phyloP scores from a whole-genome alignment of 1,284 basidiomycete species.

The Lentinus polychrous region DNA sequence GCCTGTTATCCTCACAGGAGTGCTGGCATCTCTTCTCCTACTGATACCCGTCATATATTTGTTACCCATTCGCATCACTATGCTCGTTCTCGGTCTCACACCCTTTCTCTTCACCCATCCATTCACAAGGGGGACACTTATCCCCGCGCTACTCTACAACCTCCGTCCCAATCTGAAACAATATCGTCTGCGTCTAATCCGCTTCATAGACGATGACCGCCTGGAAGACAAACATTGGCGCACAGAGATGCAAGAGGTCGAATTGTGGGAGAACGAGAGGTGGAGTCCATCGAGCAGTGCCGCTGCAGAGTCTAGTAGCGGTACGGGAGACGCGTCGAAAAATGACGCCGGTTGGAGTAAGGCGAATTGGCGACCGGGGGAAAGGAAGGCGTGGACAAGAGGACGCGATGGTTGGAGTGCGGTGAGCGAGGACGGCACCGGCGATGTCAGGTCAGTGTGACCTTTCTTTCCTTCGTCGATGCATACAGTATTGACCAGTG shows the following conservation, averaged over 20 bases:
- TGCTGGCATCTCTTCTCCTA: constrained; percentile 37
- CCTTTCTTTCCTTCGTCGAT: constrained; percentile 1
- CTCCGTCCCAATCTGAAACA: constrained; percentile 15
- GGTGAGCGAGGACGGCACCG: constrained; percentile 33
- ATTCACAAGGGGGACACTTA: constrained; percentile 25
- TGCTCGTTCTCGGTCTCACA: constrained; percentile 46
- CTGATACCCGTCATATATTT: constrained; percentile 38
- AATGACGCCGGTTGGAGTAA: constrained; percentile 48
- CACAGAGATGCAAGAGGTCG: constrained; percentile 55
- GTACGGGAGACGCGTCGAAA: neutral
- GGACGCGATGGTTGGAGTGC: constrained; percentile 69
- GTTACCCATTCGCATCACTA: constrained; percentile 53
- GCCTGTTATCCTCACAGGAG: constrained; percentile 41
- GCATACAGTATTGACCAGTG: neutral
- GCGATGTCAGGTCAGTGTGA: constrained; percentile 57
- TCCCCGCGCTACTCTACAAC: constrained; percentile 21
- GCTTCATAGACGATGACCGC: constrained; percentile 54
- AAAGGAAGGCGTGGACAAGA: constrained; percentile 62
- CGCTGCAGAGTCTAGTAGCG: constrained; percentile 17
- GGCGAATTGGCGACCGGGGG: constrained; percentile 41
- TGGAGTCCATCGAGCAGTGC: constrained; percentile 25
- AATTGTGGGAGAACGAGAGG: constrained; percentile 75
- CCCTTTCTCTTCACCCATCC: constrained; percentile 54
- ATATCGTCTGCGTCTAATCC: constrained; percentile 27
- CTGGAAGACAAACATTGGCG: constrained; percentile 59